These are phyloP conservation scores for Boletellus ananas DNA, from an alignment of 768 basidiomycete genomes.

Conservation along the genomic window DNA sequence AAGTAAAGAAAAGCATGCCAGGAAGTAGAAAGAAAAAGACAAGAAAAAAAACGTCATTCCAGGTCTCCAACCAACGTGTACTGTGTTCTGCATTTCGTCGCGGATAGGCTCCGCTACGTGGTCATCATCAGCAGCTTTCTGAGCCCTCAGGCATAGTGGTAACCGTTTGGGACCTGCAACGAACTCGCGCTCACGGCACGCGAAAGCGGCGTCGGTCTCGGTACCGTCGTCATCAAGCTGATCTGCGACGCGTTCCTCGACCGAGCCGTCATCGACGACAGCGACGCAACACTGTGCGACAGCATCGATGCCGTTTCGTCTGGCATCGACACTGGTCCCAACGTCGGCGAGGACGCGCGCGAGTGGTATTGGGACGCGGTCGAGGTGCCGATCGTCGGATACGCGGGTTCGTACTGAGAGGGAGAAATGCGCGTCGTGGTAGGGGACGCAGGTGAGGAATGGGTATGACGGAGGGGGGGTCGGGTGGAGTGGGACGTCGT, in stretches of 20 bases:
- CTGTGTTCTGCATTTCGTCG: too few species aligned
- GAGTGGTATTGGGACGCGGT: constrained; percentile 34
- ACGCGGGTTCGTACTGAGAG: constrained; percentile 17
- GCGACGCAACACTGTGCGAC: constrained; percentile 34
- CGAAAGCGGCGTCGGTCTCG: constrained; percentile 41
- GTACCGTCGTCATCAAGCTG: constrained; percentile 53
- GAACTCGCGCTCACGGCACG: constrained; percentile 30
- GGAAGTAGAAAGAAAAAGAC: too few species aligned
- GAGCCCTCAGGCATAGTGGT: constrained; percentile 7
- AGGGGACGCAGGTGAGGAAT: constrained; percentile 20
- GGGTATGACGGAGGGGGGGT: constrained; percentile 18
- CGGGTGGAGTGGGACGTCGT: constrained; percentile 2
- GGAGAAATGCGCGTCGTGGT: constrained; percentile 6
- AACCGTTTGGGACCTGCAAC: constrained; percentile 14
- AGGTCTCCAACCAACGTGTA: too few species aligned
- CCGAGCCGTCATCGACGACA: constrained; percentile 45
- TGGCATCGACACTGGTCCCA: constrained; percentile 9
- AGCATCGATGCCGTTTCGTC: constrained; percentile 14
- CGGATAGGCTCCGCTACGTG: too few species aligned
- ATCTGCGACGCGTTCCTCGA: constrained; percentile 68
- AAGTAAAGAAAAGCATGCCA: too few species aligned
- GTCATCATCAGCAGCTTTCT: background rate
- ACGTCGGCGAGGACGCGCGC: constrained; percentile 29
- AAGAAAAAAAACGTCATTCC: too few species aligned
- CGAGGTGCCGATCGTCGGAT: constrained; percentile 27